Evolutionary conservation across 2,329 filamentous ascomycete genomes (phyloP).

Genomic region (Phoma herbarum): DNA sequence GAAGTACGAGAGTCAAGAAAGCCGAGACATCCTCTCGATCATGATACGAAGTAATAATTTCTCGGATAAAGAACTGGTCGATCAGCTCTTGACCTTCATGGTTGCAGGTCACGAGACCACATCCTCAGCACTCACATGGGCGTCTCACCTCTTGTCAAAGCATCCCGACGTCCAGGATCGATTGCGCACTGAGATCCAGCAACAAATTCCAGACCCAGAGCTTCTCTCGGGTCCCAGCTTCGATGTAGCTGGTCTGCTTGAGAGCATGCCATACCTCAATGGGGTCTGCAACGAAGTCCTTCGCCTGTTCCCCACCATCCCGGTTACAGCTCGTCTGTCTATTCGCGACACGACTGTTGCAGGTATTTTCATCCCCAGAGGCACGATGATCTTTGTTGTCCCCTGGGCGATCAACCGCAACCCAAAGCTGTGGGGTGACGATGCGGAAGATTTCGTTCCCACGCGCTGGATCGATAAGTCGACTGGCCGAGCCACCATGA

Average conservation of each 20-base stretch:
- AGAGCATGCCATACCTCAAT: constrained; percentile 57
- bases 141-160: constrained; percentile 72
- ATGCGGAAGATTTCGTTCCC: constrained; percentile 54
- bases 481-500: constrained; percentile 51
- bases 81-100: constrained; percentile 65
- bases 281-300: constrained; percentile 57
- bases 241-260: constrained; percentile 51
- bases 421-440: constrained; percentile 54
- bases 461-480: constrained; percentile 57
- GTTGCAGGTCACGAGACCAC: constrained; percentile 78
- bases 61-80: constrained; percentile 61
- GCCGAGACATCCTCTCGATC: constrained; percentile 57
- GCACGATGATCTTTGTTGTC: constrained; percentile 50
- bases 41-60: constrained; percentile 63
- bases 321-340: constrained; percentile 43
- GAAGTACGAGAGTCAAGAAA: constrained; percentile 43
- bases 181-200: constrained; percentile 73
- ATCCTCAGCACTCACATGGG: constrained; percentile 78
- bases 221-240: constrained; percentile 25
- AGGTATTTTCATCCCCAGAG: constrained; percentile 50
- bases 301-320: constrained; percentile 52
- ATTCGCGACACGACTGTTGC: constrained; percentile 45
- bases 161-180: constrained; percentile 71
- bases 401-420: constrained; percentile 56
- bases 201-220: constrained; percentile 61